Conservation (phyloP, 352 stramenopile species). For the Pythium phragmitis region DNA sequence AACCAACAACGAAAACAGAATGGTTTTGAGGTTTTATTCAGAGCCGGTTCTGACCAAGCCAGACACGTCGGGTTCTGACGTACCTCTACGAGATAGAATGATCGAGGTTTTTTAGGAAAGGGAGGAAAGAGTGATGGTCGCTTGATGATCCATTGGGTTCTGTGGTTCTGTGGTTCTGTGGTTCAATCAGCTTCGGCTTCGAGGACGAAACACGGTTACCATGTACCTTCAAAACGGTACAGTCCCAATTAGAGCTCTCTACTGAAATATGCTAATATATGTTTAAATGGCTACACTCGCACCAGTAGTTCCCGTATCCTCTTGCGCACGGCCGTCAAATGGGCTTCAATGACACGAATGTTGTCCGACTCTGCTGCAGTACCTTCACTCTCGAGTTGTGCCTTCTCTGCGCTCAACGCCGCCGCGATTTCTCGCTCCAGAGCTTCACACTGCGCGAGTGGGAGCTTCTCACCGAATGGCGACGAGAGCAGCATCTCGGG, state of each 20-base stretch:
- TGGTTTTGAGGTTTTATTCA: conserved; percentile 20
- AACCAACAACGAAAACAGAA: conserved; percentile 13
- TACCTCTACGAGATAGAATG: conserved; percentile 16
- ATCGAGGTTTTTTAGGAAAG: conserved; percentile 10
- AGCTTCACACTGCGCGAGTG: conserved; percentile 12
- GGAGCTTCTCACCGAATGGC: conserved; percentile 17
- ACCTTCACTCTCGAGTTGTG: neutral
- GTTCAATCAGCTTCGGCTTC: conserved; percentile 4
- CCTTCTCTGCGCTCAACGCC: conserved; percentile 12
- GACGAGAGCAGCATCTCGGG: conserved; percentile 24
- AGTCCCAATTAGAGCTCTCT: neutral
- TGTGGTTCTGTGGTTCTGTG: conserved; percentile 10
- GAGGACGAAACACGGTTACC: conserved; percentile 6
- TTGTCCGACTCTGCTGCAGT: conserved; percentile 1
- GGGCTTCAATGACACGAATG: conserved; percentile 20
- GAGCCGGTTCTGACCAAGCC: conserved; percentile 17
- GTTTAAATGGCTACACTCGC: conserved; percentile 15
- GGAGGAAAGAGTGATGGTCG: conserved; percentile 22
- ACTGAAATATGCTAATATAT: conserved; percentile 2
- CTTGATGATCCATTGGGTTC: conserved; percentile 26
- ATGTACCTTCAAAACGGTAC: conserved; percentile 3
- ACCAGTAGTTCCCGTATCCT: conserved; percentile 25
- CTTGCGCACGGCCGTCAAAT: conserved; percentile 21
- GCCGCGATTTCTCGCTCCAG: conserved; percentile 23
- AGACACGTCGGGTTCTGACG: conserved; percentile 24